Evolutionary conservation across 352 stramenopile species (phyloP).

Genomic region (Pythium scleroteichum): DNA sequence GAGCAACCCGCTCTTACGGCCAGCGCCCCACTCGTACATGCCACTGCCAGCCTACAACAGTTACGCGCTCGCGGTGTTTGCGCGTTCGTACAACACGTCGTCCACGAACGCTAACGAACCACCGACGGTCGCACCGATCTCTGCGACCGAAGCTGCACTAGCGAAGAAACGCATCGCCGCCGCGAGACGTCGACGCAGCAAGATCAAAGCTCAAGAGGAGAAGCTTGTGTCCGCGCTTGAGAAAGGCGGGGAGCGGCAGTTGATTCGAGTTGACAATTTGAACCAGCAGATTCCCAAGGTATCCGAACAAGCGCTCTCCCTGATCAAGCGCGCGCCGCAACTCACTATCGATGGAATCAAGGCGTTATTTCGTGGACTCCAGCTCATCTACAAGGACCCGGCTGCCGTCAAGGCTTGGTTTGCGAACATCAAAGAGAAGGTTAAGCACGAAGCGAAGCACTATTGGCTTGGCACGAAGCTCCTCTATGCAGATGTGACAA

Average conservation of each 20-base stretch:
- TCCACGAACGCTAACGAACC: conserved; percentile 34
- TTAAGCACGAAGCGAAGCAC: conserved; percentile 94
- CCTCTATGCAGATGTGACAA: conserved; percentile 95
- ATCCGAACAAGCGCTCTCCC: conserved; percentile 56
- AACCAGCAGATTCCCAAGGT: conserved; percentile 80
- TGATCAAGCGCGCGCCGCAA: conserved; percentile 74
- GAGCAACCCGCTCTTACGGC: conserved; percentile 15
- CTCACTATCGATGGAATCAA: conserved; percentile 56
- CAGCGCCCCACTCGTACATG: conserved; percentile 2
- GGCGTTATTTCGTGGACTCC: conserved; percentile 54
- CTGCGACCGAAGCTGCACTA: conserved; percentile 46
- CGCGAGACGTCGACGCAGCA: conserved; percentile 63
- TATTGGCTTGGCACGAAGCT: conserved; percentile 98
- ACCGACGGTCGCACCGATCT: conserved; percentile 25
- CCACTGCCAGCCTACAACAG: conserved; percentile 24
- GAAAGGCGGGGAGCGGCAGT: conserved; percentile 73
- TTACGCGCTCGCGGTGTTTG: conserved; percentile 30
- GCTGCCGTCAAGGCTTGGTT: conserved; percentile 63
- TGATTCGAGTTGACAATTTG: conserved; percentile 80
- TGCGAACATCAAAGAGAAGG: conserved; percentile 67
- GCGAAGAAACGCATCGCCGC: conserved; percentile 82
- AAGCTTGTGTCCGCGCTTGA: conserved; percentile 77
- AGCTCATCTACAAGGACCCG: conserved; percentile 66
- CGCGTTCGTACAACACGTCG: conserved; percentile 50
- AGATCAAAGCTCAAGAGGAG: conserved; percentile 81